Percentiles rank a stretch among this genome's conserved stretches.
phyloP scores from a whole-genome alignment of 192 early-diverging fungal genomes.

The Coemansia sp. region DNA sequence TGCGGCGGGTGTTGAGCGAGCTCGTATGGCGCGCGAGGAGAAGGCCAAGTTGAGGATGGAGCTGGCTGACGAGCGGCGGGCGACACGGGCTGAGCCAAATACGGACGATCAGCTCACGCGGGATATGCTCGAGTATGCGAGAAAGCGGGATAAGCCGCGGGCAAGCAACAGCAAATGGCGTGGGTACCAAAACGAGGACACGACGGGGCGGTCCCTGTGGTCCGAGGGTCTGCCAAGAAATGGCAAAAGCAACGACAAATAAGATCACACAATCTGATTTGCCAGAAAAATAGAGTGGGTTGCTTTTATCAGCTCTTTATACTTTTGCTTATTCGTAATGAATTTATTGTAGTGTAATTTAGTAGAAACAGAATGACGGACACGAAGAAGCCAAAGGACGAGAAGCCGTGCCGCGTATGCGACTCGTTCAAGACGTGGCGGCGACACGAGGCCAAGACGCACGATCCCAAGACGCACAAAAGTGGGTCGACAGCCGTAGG shows the following conservation, averaged over 20 bases:
- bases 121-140: conserved; percentile 25
- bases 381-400: conserved; percentile 19
- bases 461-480: conserved; percentile 7
- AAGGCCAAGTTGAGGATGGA: conserved; percentile 51
- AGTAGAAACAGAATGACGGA: background rate
- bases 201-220: conserved; percentile 18
- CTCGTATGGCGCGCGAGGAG: conserved; percentile 57
- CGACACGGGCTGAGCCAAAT: conserved; percentile 61
- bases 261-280: no score
- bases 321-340: background rate
- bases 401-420: conserved; percentile 80
- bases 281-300: background rate
- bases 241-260: no score
- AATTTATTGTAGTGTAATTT: background rate
- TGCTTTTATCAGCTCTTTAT: background rate
- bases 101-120: conserved; percentile 9
- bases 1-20: conserved; percentile 68
- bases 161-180: conserved; percentile 27
- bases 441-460: conserved; percentile 51
- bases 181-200: conserved; percentile 31
- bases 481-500: conserved; percentile 20
- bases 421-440: conserved; percentile 74
- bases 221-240: background rate
- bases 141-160: background rate
- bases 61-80: conserved; percentile 35